These are phyloP conservation scores for Dactylonectria macrodidyma DNA, from an alignment of 2,329 filamentous ascomycete genomes.

Conservation along the genomic window DNA sequence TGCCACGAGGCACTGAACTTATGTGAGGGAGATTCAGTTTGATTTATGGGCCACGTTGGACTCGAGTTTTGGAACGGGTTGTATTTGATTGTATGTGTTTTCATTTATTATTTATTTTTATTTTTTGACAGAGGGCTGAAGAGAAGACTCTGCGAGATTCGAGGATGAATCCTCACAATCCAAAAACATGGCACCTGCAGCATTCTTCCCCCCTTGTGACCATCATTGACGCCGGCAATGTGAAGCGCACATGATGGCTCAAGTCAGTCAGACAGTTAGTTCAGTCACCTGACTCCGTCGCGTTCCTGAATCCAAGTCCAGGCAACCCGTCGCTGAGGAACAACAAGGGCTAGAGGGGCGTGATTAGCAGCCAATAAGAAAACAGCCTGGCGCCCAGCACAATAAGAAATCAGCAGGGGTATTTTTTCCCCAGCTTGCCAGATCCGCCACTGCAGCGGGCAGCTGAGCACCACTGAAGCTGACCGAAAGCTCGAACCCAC, in stretches of 20 bases:
- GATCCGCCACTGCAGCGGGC: neutral
- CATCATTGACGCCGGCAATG: neutral
- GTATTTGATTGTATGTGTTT: too few relatives aligned
- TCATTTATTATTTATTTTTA: too few relatives aligned
- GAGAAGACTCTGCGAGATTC: neutral
- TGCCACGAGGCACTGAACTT: too few relatives aligned
- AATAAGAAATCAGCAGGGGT: neutral
- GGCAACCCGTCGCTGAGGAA: neutral
- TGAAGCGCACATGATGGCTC: neutral
- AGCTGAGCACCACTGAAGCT: neutral
- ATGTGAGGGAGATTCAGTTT: too few relatives aligned
- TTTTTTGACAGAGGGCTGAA: too few relatives aligned
- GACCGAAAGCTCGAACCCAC: neutral
- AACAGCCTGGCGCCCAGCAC: slow-evolving; percentile 8
- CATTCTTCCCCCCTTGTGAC: neutral
- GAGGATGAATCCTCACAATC: neutral
- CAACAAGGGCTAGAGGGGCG: neutral
- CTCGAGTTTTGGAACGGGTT: too few relatives aligned
- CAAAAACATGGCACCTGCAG: neutral
- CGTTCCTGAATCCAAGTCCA: neutral
- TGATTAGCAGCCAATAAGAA: slow-evolving; percentile 25
- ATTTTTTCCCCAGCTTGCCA: slow-evolving; percentile 7
- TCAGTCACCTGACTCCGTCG: neutral
- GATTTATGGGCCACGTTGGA: too few relatives aligned
- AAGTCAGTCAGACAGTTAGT: neutral